These are phyloP conservation scores for Xerocomus potaroensis DNA, from an alignment of 768 basidiomycete genomes.

Conservation along the genomic window DNA sequence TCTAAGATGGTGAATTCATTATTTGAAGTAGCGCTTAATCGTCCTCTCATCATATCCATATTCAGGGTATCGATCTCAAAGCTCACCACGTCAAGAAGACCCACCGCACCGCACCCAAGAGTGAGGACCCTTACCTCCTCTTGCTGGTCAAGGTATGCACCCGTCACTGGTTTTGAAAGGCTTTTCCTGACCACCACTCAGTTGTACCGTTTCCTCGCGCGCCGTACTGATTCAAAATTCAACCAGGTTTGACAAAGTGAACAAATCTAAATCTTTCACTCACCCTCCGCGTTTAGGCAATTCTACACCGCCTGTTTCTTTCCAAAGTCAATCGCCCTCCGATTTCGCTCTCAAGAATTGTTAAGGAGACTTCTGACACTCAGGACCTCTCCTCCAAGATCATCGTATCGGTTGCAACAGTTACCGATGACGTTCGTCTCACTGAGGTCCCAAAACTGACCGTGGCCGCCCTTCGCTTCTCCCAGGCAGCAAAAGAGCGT, in stretches of 20 bases:
- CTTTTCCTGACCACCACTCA: conserved; percentile 31
- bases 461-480: conserved; percentile 94
- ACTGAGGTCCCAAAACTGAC: conserved; percentile 83
- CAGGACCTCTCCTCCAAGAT: conserved; percentile 72
- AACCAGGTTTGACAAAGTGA: conserved; percentile 68
- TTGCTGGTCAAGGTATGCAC: conserved; percentile 88
- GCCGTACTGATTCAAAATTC: conserved; percentile 92
- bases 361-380: conserved; percentile 70
- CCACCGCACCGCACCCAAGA: conserved; percentile 89
- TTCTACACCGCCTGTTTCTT: conserved; percentile 95
- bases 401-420: conserved; percentile 84
- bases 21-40: conserved; percentile 30
- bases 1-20: conserved; percentile 78
- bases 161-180: conserved; percentile 7
- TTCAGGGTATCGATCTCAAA: conserved; percentile 91
- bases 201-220: conserved; percentile 98
- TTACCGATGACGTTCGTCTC: conserved; percentile 95
- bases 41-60: conserved; percentile 11
- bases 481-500: conserved; percentile 86
- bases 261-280: conserved; percentile 8
- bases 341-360: conserved; percentile 88
- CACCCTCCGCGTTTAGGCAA: conserved; percentile 46
- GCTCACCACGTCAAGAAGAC: conserved; percentile 99
- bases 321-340: conserved; percentile 98
- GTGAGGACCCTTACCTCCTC: conserved; percentile 98